Conservation (phyloP, 345 rosid species). For the Theobroma cacao region DNA sequence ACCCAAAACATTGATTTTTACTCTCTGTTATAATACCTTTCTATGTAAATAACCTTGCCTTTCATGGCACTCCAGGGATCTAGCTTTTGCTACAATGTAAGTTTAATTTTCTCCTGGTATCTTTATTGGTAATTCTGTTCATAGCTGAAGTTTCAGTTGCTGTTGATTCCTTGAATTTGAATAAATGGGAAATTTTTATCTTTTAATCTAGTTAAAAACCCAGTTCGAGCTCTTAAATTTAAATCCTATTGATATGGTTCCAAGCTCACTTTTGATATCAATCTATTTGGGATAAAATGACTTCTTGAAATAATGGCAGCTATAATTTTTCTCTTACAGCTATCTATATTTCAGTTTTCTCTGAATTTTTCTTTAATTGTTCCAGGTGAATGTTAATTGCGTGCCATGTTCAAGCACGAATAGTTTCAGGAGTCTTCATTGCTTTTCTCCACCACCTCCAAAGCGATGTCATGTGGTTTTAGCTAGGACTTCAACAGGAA, state of each 20-base stretch:
- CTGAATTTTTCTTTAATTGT: neutral
- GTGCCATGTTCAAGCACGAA: constrained; percentile 23
- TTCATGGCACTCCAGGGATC: constrained; percentile 7
- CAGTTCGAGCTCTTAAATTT: neutral
- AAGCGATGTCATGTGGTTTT: constrained; percentile 25
- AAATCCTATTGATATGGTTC: neutral
- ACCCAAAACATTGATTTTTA: neutral
- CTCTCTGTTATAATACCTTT: neutral
- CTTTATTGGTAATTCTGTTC: neutral
- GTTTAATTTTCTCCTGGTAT: neutral
- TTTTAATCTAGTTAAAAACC: neutral
- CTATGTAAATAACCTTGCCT: neutral
- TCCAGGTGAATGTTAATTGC: constrained; percentile 28
- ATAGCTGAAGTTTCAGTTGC: neutral
- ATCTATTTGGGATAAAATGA: neutral
- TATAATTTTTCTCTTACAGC: neutral
- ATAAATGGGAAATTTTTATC: neutral
- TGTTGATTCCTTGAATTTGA: neutral
- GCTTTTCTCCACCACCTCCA: constrained; percentile 22
- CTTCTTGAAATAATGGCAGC: neutral
- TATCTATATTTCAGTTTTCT: neutral
- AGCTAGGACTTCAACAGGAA: constrained; percentile 16
- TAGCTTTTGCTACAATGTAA: constrained; percentile 5
- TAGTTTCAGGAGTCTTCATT: constrained; percentile 26
- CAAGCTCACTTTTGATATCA: neutral